Evolutionary conservation across 2,329 filamentous ascomycete species (phyloP).

Genomic region (Arthroderma sp.): DNA sequence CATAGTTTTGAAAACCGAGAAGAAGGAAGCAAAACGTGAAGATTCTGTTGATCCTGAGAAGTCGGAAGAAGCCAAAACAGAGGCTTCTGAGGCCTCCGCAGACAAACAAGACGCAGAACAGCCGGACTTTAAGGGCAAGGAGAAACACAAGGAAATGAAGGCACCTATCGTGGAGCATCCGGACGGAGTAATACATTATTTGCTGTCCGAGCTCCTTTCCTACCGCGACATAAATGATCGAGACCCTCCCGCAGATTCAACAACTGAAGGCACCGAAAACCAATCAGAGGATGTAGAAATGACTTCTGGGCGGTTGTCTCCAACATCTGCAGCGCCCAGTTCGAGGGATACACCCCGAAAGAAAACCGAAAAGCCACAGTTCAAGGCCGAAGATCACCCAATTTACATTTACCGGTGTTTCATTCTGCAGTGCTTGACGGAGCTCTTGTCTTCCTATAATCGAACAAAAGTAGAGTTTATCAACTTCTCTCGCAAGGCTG

Average conservation of each 20-base stretch:
- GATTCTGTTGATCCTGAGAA: slow-evolving; percentile 12
- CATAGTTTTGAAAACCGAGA: slow-evolving; percentile 40
- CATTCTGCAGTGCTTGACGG: slow-evolving; percentile 77
- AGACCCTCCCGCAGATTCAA: slow-evolving; percentile 35
- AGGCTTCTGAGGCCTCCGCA: slow-evolving; percentile 20
- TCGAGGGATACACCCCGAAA: slow-evolving; percentile 27
- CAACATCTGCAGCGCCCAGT: slow-evolving; percentile 14
- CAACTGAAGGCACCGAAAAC: slow-evolving; percentile 15
- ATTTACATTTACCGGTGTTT: slow-evolving; percentile 97
- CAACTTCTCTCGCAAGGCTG: slow-evolving; percentile 90
- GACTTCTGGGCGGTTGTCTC: slow-evolving; percentile 26
- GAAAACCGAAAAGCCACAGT: slow-evolving; percentile 56
- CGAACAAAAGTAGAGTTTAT: slow-evolving; percentile 97
- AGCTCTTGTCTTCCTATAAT: slow-evolving; percentile 74
- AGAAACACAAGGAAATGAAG: slow-evolving; percentile 58
- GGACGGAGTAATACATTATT: slow-evolving; percentile 87
- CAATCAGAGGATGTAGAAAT: slow-evolving; percentile 38
- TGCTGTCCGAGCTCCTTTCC: slow-evolving; percentile 80
- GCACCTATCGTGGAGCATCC: slow-evolving; percentile 79
- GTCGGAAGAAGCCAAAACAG: slow-evolving; percentile 8
- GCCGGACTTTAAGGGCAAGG: slow-evolving; percentile 20
- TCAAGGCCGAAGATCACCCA: slow-evolving; percentile 85
- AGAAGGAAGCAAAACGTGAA: slow-evolving; percentile 23
- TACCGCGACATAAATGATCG: slow-evolving; percentile 90
- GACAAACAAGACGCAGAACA: slow-evolving; percentile 7